These are phyloP conservation scores for Oropetium thomaeum DNA, from an alignment of 176 grass and related monocot species.

Conservation along the genomic window DNA sequence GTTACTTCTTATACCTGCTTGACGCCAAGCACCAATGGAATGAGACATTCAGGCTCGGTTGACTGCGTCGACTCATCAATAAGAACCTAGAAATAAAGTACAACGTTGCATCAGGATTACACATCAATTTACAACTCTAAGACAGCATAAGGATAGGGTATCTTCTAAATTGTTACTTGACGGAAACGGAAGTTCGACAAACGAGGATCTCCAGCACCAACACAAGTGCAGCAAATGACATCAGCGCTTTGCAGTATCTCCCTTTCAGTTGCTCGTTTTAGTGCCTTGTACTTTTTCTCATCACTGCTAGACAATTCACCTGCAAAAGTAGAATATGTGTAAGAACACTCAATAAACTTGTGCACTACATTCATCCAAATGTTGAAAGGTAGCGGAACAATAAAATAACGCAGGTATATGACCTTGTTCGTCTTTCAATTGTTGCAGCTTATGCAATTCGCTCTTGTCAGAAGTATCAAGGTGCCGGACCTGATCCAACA, in stretches of 20 bases:
- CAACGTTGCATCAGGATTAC: not conserved
- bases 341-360: conserved; percentile 1
- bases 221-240: conserved; percentile 99
- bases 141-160: not conserved
- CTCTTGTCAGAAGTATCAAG: conserved; percentile 99
- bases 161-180: conserved; percentile 50
- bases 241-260: conserved; percentile 99
- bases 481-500: conserved; percentile 69
- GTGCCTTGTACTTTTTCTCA: conserved; percentile 98
- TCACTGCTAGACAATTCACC: conserved; percentile 97
- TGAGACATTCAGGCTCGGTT: conserved; percentile 96
- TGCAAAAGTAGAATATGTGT: conserved; percentile 29
- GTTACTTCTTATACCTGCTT: conserved; percentile 68
- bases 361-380: not conserved
- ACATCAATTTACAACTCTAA: not conserved
- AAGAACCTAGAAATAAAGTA: conserved; percentile 73
- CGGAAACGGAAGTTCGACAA: conserved; percentile 97
- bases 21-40: conserved; percentile 94
- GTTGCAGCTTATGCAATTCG: conserved; percentile 94
- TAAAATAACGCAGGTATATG: not conserved
- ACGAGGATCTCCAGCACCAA: conserved; percentile 97
- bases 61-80: conserved; percentile 98
- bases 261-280: conserved; percentile 98
- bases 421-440: conserved; percentile 99
- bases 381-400: not conserved